Conservation (phyloP, 1,139 yeast species). For the Saccharomycopsis hybrid region DNA sequence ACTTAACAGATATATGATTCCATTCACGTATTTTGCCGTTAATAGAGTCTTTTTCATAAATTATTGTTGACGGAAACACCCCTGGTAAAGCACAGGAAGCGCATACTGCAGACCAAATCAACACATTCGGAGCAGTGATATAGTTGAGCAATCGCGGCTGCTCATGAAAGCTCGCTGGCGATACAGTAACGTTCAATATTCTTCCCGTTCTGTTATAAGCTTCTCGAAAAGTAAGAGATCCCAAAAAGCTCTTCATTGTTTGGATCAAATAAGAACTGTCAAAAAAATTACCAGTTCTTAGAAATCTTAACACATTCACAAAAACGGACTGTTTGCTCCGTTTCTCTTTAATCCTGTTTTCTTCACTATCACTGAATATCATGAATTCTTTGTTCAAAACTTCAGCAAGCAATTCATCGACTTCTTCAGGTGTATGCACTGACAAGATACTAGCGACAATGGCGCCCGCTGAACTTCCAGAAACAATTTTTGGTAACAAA, state of each 20-base stretch:
- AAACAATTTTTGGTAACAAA: slow-evolving; percentile 79
- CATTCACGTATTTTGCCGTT: slow-evolving; percentile 55
- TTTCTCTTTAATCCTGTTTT: slow-evolving; percentile 36
- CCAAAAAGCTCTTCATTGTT: slow-evolving; percentile 76
- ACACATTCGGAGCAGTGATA: slow-evolving; percentile 89
- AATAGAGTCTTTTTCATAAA: slow-evolving; percentile 72
- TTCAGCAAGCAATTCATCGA: slow-evolving; percentile 46
- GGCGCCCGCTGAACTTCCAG: slow-evolving; percentile 96
- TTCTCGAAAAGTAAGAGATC: slow-evolving; percentile 90
- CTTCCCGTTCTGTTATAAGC: slow-evolving; percentile 86
- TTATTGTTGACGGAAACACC: slow-evolving; percentile 77
- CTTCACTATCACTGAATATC: slow-evolving; percentile 52
- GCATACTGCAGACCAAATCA: slow-evolving; percentile 95
- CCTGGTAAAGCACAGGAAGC: slow-evolving; percentile 96
- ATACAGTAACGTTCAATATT: slow-evolving; percentile 81
- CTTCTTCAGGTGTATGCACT: slow-evolving; percentile 72
- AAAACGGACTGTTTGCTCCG: slow-evolving; percentile 24
- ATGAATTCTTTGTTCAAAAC: slow-evolving; percentile 56
- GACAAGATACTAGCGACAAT: slow-evolving; percentile 87
- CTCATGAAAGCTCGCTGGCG: slow-evolving; percentile 77
- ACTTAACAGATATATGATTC: slow-evolving; percentile 77
- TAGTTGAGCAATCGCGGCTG: slow-evolving; percentile 80
- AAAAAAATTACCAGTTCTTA: slow-evolving; percentile 83
- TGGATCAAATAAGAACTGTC: slow-evolving; percentile 65
- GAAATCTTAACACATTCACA: slow-evolving; percentile 35